Conservation (phyloP, 768 basidiomycete genomes). For the Tricholoma flavovirens region DNA sequence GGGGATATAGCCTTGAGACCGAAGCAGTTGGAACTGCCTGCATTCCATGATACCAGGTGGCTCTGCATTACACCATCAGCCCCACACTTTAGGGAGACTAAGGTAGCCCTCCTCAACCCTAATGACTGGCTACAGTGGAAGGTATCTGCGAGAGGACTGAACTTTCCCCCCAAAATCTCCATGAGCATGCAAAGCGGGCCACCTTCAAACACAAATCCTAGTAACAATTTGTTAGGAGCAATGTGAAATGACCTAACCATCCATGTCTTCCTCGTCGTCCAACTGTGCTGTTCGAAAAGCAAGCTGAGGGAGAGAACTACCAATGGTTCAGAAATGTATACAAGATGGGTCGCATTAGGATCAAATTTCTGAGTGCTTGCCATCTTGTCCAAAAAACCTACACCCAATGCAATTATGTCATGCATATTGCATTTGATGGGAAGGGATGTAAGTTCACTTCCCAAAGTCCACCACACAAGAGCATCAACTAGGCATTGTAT, state of each 20-base stretch:
- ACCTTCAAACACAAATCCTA: not conserved
- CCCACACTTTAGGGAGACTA: slow-evolving; percentile 6
- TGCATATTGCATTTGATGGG: slow-evolving; percentile 10
- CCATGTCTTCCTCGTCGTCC: slow-evolving; percentile 4
- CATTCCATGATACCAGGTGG: slow-evolving; percentile 7
- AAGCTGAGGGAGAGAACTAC: slow-evolving; percentile 12
- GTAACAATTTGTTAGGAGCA: not conserved
- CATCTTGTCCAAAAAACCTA: slow-evolving; percentile 8
- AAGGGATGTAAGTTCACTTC: slow-evolving; percentile 8
- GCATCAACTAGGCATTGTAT: slow-evolving; percentile 6
- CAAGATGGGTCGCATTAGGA: slow-evolving; percentile 2
- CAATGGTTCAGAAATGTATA: slow-evolving; percentile 15
- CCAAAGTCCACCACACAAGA: slow-evolving; percentile 14
- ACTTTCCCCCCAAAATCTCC: slow-evolving; percentile 10
- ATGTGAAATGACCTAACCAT: slow-evolving; percentile 1
- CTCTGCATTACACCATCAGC: slow-evolving; percentile 7
- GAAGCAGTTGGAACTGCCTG: slow-evolving; percentile 2
- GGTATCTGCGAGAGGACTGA: slow-evolving; percentile 2
- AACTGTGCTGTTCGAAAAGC: not conserved
- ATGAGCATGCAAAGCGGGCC: not conserved
- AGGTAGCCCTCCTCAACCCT: slow-evolving; percentile 5
- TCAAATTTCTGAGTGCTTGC: not conserved
- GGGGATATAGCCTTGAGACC: slow-evolving; percentile 6
- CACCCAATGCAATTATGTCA: slow-evolving; percentile 8
- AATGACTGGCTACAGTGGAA: slow-evolving; percentile 8